A percentile compares a stretch with the other conserved stretches of the same genome.
Conservation (phyloP, 176 grass and related monocot genomes). For the Cenchrus purpureus region DNA sequence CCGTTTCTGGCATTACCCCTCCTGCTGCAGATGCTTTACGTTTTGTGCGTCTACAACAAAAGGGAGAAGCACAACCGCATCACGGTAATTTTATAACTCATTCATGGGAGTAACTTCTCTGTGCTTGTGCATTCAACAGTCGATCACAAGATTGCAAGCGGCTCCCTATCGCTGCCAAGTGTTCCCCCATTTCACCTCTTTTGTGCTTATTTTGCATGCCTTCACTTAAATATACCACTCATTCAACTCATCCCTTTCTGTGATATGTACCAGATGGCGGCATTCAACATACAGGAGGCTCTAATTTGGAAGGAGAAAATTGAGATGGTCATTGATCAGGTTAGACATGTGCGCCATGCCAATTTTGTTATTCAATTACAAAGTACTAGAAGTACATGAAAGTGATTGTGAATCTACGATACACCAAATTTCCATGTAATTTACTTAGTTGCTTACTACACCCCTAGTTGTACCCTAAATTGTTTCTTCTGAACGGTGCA, state of each 20-base stretch:
- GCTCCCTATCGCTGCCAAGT: neutral
- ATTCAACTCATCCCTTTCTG: slow-evolving; percentile 5
- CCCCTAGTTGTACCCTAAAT: neutral
- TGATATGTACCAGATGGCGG: slow-evolving; percentile 75
- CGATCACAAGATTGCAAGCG: neutral
- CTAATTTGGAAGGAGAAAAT: slow-evolving; percentile 98
- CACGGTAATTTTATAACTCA: slow-evolving; percentile 46
- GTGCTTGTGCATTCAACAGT: neutral
- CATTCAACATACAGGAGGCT: slow-evolving; percentile 97
- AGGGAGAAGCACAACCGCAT: slow-evolving; percentile 92
- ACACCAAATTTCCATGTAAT: neutral
- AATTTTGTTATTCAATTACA: neutral
- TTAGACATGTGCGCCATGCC: slow-evolving; percentile 23
- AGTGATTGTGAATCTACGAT: neutral
- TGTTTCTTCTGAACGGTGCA: slow-evolving; percentile 44
- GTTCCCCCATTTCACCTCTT: neutral
- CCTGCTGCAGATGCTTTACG: slow-evolving; percentile 78
- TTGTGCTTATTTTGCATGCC: neutral
- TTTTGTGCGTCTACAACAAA: slow-evolving; percentile 94
- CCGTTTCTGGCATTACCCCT: slow-evolving; percentile 6
- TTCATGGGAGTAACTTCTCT: neutral
- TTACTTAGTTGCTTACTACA: neutral
- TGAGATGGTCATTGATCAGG: slow-evolving; percentile 95
- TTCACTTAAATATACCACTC: neutral
- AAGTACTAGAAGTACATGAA: neutral